Evolutionary conservation across 768 basidiomycete genomes (phyloP), one percentile per base, ranked within the genome.

Genomic region (Pseudohyphozyma bogoriensis): DNA sequence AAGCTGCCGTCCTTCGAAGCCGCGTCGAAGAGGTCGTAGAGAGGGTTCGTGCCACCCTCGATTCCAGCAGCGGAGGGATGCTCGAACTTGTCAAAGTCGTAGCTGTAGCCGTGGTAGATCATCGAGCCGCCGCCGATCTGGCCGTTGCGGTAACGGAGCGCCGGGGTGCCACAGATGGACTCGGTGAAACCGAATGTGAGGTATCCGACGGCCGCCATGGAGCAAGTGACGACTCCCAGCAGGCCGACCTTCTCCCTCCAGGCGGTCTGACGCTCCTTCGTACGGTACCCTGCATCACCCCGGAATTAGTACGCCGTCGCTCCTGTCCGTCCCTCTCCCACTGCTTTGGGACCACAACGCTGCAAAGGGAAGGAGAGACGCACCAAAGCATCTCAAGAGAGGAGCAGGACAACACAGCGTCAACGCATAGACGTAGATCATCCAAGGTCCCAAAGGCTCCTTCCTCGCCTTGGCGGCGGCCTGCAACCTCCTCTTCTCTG

Each of bases 211-310:
- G 78, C 82, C 22, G 87, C 86, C 92, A 97, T 95, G 64, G 91
- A 80, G n/a, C 74, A 7, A 20, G 80, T 72, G 70, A 93, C 89
- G 73, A 96, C 79, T 65, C 79, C 77, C 51, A 99, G 78, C 29
- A 99, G 81, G 11, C 93, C 95, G 75, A 96, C 89, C 78, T 99
- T 99, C 76, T 99, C 95, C 64, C 95, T 80, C 92, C 92, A 99
- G 45, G 95, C 95, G 51, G 90, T 83, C 73, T 95, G 91, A 67
- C 86, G 86, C 65, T 99, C 95, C 0, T 89, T 86, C 32, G 85
- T 92, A 56, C 81, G 80, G 66, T 95, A 85, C 56, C 92, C 89
- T 91, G 61, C 4, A 32, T 54, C 51, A 24, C 36, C 39, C 33
- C 61, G n/a, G 65, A 54, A 49, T 35, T n/a, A n/a, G 33, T 18